phyloP scores from a whole-genome alignment of 176 grass and related monocot genomes.

The Aegilops bicornis region DNA sequence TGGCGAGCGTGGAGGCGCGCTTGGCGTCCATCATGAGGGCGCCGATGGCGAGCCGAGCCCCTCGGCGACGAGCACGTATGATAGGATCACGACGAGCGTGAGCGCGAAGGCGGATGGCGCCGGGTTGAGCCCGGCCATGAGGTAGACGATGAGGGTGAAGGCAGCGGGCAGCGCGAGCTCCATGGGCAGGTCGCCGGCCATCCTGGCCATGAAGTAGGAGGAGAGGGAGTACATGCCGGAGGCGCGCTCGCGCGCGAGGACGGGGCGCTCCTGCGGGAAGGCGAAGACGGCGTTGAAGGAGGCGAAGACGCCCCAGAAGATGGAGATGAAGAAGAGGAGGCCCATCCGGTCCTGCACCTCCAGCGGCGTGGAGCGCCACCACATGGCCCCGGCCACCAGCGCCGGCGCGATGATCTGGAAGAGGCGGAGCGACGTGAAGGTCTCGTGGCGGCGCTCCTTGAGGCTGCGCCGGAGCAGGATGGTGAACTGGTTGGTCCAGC shows the following conservation, averaged over 20 bases:
- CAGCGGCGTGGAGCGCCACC: slow-evolving; percentile 75
- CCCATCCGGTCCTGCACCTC: slow-evolving; percentile 74
- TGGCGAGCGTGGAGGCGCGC: slow-evolving; percentile 72
- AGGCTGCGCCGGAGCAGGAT: slow-evolving; percentile 84
- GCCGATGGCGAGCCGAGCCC: slow-evolving; percentile 75
- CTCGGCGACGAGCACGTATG: slow-evolving; percentile 78
- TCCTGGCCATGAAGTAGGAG: slow-evolving; percentile 79
- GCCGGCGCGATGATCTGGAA: slow-evolving; percentile 87
- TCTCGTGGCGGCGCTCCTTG: slow-evolving; percentile 90
- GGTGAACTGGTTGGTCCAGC: slow-evolving; percentile 72
- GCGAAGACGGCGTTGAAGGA: slow-evolving; percentile 97
- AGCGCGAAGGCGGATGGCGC: slow-evolving; percentile 59
- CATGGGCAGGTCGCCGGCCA: slow-evolving; percentile 91
- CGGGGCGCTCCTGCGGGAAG: slow-evolving; percentile 74
- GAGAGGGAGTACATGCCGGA: slow-evolving; percentile 94
- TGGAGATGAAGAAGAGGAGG: slow-evolving; percentile 97
- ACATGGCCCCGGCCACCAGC: slow-evolving; percentile 79
- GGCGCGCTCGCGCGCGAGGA: slow-evolving; percentile 65
- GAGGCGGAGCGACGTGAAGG: slow-evolving; percentile 81
- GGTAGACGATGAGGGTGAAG: slow-evolving; percentile 75
- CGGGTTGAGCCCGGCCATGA: slow-evolving; percentile 84
- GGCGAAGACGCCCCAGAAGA: slow-evolving; percentile 99
- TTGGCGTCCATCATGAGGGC: slow-evolving; percentile 92
- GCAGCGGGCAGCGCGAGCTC: slow-evolving; percentile 77
- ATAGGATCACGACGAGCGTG: slow-evolving; percentile 56